These are phyloP conservation scores for Pythium apleroticum DNA, from an alignment of 352 stramenopile species.

Conservation along the genomic window DNA sequence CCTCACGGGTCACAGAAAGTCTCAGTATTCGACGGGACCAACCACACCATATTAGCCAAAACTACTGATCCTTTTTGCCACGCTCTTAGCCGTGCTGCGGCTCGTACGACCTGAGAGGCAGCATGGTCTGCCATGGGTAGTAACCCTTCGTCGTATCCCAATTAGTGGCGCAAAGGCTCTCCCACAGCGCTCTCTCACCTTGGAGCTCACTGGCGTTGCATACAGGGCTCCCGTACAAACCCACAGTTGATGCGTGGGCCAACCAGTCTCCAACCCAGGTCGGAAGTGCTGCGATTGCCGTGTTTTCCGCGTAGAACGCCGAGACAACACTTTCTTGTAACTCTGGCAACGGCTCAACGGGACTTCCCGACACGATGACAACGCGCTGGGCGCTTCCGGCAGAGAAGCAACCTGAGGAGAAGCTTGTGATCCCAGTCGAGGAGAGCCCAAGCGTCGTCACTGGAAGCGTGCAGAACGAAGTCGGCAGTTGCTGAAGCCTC, in stretches of 20 bases:
- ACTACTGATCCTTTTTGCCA: no score
- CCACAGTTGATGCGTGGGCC: background rate
- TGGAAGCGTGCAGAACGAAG: background rate
- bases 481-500: background rate
- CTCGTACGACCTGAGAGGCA: background rate
- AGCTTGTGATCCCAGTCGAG: background rate
- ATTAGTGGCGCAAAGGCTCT: background rate
- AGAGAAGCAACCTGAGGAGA: background rate
- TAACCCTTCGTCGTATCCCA: background rate
- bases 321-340: background rate
- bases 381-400: background rate
- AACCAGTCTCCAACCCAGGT: background rate
- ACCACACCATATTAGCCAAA: no score
- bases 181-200: background rate
- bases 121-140: slow-evolving; percentile 10
- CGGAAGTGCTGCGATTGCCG: background rate
- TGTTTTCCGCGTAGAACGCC: background rate
- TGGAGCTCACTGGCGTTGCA: background rate
- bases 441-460: background rate
- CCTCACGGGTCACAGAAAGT: no score
- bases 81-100: no score
- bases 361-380: background rate
- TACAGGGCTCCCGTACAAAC: slow-evolving; percentile 3
- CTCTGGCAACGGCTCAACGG: background rate
- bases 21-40: no score